Percentiles rank a stretch among this genome's conserved stretches.
Conservation (phyloP, 345 rosid genomes). For the Eutrema japonicum region DNA sequence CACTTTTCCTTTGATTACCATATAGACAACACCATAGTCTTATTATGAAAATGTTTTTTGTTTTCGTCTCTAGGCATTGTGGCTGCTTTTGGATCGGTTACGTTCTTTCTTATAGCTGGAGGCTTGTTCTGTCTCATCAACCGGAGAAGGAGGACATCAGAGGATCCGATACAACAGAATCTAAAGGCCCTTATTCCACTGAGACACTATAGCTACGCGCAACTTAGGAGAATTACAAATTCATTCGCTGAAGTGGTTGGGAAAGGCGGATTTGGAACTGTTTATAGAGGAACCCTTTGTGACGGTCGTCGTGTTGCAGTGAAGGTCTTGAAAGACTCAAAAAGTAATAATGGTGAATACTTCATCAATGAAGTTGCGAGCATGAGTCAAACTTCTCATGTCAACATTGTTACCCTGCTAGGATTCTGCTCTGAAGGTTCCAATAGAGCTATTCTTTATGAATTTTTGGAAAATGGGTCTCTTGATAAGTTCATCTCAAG, state of each 20-base stretch:
- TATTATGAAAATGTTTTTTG: neutral
- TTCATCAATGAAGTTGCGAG: neutral
- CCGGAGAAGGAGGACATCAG: conserved; percentile 29
- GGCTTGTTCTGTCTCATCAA: conserved; percentile 27
- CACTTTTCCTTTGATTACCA: no score
- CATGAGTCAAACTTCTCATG: neutral
- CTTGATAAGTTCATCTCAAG: conserved; percentile 14
- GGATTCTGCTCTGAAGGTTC: conserved; percentile 13
- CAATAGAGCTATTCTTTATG: neutral
- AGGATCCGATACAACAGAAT: neutral
- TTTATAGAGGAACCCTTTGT: conserved; percentile 30
- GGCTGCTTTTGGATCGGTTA: conserved; percentile 39
- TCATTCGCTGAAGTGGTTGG: conserved; percentile 14
- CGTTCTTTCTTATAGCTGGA: conserved; percentile 31
- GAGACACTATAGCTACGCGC: neutral
- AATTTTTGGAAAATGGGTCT: neutral
- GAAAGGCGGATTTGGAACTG: conserved; percentile 31
- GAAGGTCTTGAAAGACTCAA: conserved; percentile 6
- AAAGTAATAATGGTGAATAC: neutral
- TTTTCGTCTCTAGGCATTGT: conserved; percentile 45
- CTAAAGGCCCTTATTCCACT: conserved; percentile 30
- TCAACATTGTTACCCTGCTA: neutral
- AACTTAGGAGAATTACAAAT: conserved; percentile 15
- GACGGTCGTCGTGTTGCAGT: neutral
- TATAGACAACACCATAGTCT: no score